Conservation (phyloP, 768 basidiomycete genomes). For the Mycena olivaceomarginata region DNA sequence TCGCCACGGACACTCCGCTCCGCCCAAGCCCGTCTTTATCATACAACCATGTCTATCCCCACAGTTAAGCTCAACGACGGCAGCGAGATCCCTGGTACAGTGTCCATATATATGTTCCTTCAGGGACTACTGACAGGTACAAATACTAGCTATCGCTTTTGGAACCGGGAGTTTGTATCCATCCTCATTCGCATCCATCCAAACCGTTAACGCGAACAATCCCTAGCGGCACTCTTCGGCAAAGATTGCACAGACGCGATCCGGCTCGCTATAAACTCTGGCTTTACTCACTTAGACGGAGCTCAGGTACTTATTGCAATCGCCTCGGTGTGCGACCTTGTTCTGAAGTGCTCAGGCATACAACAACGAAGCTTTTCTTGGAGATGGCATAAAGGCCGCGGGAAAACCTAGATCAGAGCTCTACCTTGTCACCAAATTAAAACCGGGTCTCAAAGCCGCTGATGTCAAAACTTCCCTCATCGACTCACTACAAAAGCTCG, state of each 20-base stretch:
- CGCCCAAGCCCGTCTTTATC: neutral
- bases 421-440: conserved; percentile 79
- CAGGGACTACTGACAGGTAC: too few relatives aligned
- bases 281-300: conserved; percentile 79
- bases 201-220: neutral
- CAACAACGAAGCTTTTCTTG: conserved; percentile 72
- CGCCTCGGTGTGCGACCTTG: too few relatives aligned
- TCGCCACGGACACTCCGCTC: too few relatives aligned
- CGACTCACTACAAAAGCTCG: conserved; percentile 72
- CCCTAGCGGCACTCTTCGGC: conserved; percentile 61
- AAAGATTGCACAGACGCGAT: conserved; percentile 66
- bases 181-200: neutral
- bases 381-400: conserved; percentile 68
- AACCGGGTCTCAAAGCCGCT: conserved; percentile 58
- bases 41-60: conserved; percentile 26
- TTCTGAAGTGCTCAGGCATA: conserved; percentile 69
- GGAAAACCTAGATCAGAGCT: conserved; percentile 72
- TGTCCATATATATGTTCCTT: too few relatives aligned
- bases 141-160: conserved; percentile 67
- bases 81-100: conserved; percentile 59
- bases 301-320: conserved; percentile 61
- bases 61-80: conserved; percentile 72
- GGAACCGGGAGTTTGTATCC: conserved; percentile 68
- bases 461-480: conserved; percentile 67
- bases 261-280: conserved; percentile 69